phyloP scores from a whole-genome alignment of 345 rosid genomes.

The Populus ilicifolia region DNA sequence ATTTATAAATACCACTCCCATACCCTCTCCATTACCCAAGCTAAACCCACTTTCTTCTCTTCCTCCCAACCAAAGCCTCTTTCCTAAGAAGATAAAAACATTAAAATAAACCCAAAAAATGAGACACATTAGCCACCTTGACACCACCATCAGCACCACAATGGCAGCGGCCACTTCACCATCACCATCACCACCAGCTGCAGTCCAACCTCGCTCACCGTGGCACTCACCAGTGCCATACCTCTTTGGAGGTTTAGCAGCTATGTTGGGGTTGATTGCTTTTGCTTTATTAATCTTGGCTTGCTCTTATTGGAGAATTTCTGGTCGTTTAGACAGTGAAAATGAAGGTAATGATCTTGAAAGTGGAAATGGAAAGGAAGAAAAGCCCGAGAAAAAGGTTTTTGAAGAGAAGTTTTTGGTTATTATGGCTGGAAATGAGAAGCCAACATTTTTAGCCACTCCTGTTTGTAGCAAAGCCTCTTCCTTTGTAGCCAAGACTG shows the following conservation, averaged over 20 bases:
- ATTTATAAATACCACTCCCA: slow-evolving; percentile 30
- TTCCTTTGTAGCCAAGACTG: slow-evolving; percentile 30
- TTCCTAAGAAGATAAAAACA: background rate
- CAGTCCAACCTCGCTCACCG: slow-evolving; percentile 48
- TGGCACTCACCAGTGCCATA: slow-evolving; percentile 98
- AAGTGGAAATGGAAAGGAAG: slow-evolving; percentile 10
- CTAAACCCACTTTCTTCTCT: background rate
- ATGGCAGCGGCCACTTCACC: background rate
- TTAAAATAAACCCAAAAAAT: slow-evolving; percentile 2
- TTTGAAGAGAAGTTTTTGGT: slow-evolving; percentile 27
- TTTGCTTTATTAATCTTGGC: slow-evolving; percentile 84
- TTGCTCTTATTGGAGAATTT: slow-evolving; percentile 91
- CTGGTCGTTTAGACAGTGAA: slow-evolving; percentile 31
- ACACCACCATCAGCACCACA: slow-evolving; percentile 17
- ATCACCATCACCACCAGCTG: slow-evolving; percentile 16
- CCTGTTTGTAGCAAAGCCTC: slow-evolving; percentile 29
- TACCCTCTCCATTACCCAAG: slow-evolving; percentile 9
- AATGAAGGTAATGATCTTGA: slow-evolving; percentile 8
- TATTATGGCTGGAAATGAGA: slow-evolving; percentile 28
- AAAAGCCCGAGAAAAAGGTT: background rate
- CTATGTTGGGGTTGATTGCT: slow-evolving; percentile 89
- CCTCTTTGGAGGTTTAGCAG: slow-evolving; percentile 90
- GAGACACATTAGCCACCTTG: slow-evolving; percentile 20
- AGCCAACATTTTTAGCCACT: slow-evolving; percentile 29
- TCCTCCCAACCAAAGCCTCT: slow-evolving; percentile 1